Evolutionary conservation across 257 asterid genomes (phyloP), one percentile per base, ranked within the genome.

Genomic region (Mitragyna speciosa): DNA sequence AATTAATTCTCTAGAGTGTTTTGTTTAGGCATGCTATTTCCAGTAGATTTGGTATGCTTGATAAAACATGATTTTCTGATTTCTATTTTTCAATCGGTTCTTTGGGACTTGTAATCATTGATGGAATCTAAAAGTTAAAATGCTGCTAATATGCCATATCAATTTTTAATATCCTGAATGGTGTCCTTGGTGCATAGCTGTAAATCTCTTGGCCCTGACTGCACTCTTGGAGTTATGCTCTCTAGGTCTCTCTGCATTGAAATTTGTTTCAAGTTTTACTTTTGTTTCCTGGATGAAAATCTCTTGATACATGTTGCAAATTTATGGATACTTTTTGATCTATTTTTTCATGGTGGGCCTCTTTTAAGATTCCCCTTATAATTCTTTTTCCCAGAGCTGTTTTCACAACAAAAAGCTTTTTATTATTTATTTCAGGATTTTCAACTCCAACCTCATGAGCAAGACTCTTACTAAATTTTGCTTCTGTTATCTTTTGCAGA

Each of bases 401-500:
- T 72, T 51, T n/a, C n/a, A n/a, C n/a, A n/a, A n/a, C n/a, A n/a
- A n/a, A n/a, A n/a, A n/a, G n/a, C n/a, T n/a, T 48, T 15, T 48
- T 77, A 16, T 28, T 3, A 4, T 17, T 12, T 47, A 30, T 41
- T 6, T 2, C 22, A 24, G 39, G 9, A 9, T 72, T 41, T 58
- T 79, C 78, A 30, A 59, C 33, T 54, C 56, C 76, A 52, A 10
- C 54, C 36, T 16, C 49, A 7, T 33, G 58, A 59, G 24, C 20
- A 2, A 58, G 30, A 28, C 20, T 70, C 30, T 59, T 45, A 17
- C 51, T 51, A 0, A 33, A 17, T 30, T 48, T 52, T 69, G n/a
- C 68, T 28, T 41, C 2, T 77, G 63, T 76, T 83, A 82, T 61
- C 64, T 80, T 64, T 31, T 83, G 88, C 99, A 95, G 99, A 93